A percentile compares a stretch with the other conserved stretches of the same genome.
Conservation (phyloP, 495 filamentous ascomycete species). For the Penicillium ochrochloron region DNA sequence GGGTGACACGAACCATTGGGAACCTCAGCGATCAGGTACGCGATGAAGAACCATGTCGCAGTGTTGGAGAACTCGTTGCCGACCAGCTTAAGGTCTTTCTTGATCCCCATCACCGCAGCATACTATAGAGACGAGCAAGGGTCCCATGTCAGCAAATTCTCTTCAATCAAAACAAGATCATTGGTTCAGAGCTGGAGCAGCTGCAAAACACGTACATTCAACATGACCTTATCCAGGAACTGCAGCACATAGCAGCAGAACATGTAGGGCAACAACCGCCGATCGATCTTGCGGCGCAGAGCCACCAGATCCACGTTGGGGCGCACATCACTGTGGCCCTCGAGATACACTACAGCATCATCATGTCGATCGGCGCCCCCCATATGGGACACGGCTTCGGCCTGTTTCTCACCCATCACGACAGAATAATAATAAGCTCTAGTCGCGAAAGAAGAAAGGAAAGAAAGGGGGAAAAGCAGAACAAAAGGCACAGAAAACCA, state of each 20-base stretch:
- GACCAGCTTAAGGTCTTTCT: constrained; percentile 48
- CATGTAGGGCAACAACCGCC: constrained; percentile 58
- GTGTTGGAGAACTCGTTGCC: constrained; percentile 59
- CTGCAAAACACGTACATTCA: constrained; percentile 50
- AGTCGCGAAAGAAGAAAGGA: neutral
- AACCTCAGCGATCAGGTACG: constrained; percentile 57
- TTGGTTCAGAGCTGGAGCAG: neutral
- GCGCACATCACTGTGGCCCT: constrained; percentile 22
- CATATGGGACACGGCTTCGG: constrained; percentile 13
- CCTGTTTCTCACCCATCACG: constrained; percentile 24
- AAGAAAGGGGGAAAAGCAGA: neutral
- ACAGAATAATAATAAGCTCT: constrained; percentile 7
- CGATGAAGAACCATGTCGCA: constrained; percentile 60
- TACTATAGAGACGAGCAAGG: constrained; percentile 35
- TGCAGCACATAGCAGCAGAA: constrained; percentile 66
- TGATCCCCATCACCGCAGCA: constrained; percentile 62
- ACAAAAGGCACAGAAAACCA: neutral
- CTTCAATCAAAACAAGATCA: neutral
- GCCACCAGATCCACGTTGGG: constrained; percentile 25
- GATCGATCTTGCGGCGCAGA: constrained; percentile 51
- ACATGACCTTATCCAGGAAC: constrained; percentile 68
- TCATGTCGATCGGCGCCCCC: constrained; percentile 30
- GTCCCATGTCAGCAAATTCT: neutral
- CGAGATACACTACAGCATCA: constrained; percentile 42
- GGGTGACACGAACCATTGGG: constrained; percentile 51